Evolutionary conservation across 2,329 filamentous ascomycete genomes (phyloP).

Genomic region (Berkeleyomyces basicola): DNA sequence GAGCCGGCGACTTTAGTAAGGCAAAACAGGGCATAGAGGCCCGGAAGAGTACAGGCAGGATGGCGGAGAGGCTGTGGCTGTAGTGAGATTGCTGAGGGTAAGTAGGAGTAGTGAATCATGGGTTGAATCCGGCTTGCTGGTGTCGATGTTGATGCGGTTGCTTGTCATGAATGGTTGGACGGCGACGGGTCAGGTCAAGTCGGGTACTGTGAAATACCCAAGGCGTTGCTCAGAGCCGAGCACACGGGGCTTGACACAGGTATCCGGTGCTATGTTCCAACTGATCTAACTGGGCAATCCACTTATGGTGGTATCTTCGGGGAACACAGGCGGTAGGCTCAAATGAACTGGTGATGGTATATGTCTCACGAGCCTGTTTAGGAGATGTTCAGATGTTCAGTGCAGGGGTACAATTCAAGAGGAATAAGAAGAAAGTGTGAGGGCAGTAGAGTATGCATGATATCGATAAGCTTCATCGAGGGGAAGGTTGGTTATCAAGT

Average conservation of each 20-base stretch:
- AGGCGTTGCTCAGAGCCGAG: not conserved
- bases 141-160: not conserved
- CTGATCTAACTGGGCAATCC: not conserved
- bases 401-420: conserved; percentile 3
- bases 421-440: not conserved
- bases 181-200: not conserved
- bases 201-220: not conserved
- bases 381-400: conserved; percentile 1
- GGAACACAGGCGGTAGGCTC: not conserved
- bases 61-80: not conserved
- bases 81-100: not conserved
- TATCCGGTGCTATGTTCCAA: not conserved
- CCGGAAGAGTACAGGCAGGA: not conserved
- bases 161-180: not conserved
- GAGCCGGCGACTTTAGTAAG: not conserved
- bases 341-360: conserved; percentile 2
- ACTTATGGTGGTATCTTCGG: not conserved
- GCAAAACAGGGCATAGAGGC: not conserved
- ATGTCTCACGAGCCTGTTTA: conserved; percentile 3
- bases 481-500: not conserved
- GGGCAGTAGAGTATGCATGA: conserved; percentile 1
- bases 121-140: not conserved
- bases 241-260: not conserved
- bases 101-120: not conserved
- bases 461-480: conserved; percentile 1